Base-by-base conservation (phyloP, 1,284 basidiomycete species). In the Bjerkandera adusta region DNA sequence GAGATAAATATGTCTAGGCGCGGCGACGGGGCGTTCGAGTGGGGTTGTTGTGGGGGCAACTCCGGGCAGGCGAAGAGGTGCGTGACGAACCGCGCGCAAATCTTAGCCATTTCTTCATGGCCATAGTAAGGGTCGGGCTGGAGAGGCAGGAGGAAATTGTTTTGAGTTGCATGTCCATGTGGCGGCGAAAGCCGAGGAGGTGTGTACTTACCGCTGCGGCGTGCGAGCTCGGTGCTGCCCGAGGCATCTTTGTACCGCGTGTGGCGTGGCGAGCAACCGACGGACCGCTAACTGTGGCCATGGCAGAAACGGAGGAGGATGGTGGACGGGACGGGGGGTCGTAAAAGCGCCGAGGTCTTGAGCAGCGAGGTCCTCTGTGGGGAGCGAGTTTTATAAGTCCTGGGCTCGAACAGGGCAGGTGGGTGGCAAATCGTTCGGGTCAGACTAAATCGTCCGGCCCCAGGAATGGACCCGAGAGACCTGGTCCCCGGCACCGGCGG, bases 1-100 rank as follows among this genome's bases (percentile, higher is more conserved):
- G 92, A 93, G 56, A 94, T 86, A 63, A 93, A 93, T 50, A 85
- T 77, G 0, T 87, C 88, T 0, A 95, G 69, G 3, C 76, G 75
- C 0, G 77, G 73, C 25, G 76, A 76, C 0, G 73, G 77, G 0
- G 77, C 68, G 0, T 77, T 73, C 0, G 79, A 59, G 22, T 58
- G 49, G 2, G 63, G 43, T 12, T 57, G 52, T 1, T 61, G 56
- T 6, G 65, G 66, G 2, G 68, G 69, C 1, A 66, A 54, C 50
- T 88, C 83, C 3, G 86, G 87, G 57, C 86, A 90, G 0, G 82
- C 80, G 56, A 89, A 89, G 0, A 89, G 73, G 63, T 91, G 78
- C 1, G 86, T 87, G 10, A 93, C 89, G 60, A 92, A 93, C 0
- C 84, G 73, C 0, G 77, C 81, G 51, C 84, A 83, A 40, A 90